A percentile compares a stretch with the other conserved stretches of the same genome.
These are phyloP conservation scores for Diaporthe sp. DNA, from an alignment of 2,329 filamentous ascomycete genomes.

Conservation along the genomic window DNA sequence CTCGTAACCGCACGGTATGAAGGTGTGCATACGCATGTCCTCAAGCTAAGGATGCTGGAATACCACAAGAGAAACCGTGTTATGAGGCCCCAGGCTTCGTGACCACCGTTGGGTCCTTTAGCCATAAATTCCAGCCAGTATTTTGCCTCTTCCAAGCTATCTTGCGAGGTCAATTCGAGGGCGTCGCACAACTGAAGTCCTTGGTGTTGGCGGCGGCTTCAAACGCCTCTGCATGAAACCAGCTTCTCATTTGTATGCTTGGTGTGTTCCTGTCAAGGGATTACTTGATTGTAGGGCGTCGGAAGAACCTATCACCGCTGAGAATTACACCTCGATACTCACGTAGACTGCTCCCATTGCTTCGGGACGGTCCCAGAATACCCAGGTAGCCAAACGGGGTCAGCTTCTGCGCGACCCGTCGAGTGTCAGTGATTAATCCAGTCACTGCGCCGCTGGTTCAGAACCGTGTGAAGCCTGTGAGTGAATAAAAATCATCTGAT, in stretches of 20 bases:
- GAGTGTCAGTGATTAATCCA: not conserved
- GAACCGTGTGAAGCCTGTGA: not conserved
- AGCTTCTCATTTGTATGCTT: no score
- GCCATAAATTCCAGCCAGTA: no score
- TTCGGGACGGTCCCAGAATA: not conserved
- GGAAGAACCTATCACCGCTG: no score
- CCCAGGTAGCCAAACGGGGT: not conserved
- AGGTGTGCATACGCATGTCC: not conserved
- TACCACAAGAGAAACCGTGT: no score
- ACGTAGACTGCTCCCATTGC: not conserved
- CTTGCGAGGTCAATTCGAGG: not conserved
- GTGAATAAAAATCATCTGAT: not conserved
- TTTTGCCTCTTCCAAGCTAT: not conserved
- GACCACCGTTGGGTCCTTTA: not conserved
- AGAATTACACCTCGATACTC: no score
- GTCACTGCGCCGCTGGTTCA: not conserved
- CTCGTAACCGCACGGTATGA: no score
- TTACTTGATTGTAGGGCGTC: no score
- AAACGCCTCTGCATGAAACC: not conserved
- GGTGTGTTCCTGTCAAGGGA: no score
- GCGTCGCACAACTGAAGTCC: no score
- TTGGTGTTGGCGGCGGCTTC: not conserved
- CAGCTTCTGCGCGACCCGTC: not conserved
- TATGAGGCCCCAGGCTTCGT: not conserved
- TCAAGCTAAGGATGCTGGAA: not conserved